phyloP scores from a whole-genome alignment of 2,329 filamentous ascomycete genomes.

The Trichoderma koningiopsis region DNA sequence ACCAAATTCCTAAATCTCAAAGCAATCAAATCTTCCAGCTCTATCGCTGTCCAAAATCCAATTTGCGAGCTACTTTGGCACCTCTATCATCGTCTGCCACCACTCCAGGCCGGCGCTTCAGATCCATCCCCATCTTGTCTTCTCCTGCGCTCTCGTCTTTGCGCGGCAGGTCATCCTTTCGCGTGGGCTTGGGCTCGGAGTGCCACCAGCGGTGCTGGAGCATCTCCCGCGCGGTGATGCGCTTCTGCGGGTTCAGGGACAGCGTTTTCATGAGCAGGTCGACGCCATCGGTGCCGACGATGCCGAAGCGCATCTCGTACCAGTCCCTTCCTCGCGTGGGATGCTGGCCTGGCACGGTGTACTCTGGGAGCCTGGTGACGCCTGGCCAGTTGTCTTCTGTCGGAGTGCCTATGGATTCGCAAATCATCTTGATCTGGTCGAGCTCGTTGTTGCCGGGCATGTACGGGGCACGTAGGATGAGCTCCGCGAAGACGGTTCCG shows the following conservation, averaged over 20 bases:
- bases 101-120: conserved; percentile 71
- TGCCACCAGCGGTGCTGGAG: conserved; percentile 86
- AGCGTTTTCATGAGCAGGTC: conserved; percentile 87
- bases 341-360: conserved; percentile 68
- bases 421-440: conserved; percentile 82
- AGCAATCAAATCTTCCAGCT: background rate
- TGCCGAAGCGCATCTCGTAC: conserved; percentile 76
- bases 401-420: conserved; percentile 82
- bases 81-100: conserved; percentile 65
- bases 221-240: conserved; percentile 75
- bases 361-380: conserved; percentile 77
- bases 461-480: conserved; percentile 80
- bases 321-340: conserved; percentile 68
- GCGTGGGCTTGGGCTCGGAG: conserved; percentile 78
- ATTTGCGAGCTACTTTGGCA: conserved; percentile 77
- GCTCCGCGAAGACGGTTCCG: conserved; percentile 89
- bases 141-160: conserved; percentile 65
- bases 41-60: conserved; percentile 69
- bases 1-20: background rate
- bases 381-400: conserved; percentile 96
- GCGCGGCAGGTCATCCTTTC: conserved; percentile 76
- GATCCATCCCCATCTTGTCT: conserved; percentile 77
- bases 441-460: conserved; percentile 83
- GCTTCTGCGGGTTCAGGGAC: conserved; percentile 80
- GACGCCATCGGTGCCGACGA: conserved; percentile 78